phyloP scores from a whole-genome alignment of 192 early-diverging fungal species.

The Geosiphon pyriformis region DNA sequence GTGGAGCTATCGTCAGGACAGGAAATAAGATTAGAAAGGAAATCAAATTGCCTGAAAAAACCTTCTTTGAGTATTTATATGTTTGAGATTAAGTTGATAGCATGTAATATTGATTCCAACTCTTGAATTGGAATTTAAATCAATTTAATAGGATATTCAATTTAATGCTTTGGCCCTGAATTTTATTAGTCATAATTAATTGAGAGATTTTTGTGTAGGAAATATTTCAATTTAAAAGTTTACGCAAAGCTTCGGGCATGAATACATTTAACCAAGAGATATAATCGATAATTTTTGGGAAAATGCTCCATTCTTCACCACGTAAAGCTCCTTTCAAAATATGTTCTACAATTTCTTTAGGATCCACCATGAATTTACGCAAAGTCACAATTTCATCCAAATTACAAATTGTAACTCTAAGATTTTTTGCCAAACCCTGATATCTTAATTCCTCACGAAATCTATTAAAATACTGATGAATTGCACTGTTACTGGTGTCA shows the following conservation, averaged over 20 bases:
- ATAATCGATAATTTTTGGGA: background rate
- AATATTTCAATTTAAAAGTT: background rate
- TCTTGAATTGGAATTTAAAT: background rate
- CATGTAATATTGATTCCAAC: too few species aligned
- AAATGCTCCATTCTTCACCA: background rate
- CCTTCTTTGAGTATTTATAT: slow-evolving; percentile 13
- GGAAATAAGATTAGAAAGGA: background rate
- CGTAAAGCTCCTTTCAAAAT: background rate
- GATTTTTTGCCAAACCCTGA: background rate
- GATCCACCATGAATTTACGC: background rate
- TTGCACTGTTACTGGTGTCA: background rate
- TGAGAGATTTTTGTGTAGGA: background rate
- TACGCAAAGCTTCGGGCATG: background rate
- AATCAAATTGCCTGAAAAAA: background rate
- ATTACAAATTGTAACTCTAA: background rate
- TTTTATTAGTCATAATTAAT: background rate
- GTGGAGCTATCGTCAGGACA: background rate
- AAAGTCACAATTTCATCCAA: background rate
- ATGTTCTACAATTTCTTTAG: background rate
- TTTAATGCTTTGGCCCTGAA: background rate
- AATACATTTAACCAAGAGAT: background rate
- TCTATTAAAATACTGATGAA: background rate
- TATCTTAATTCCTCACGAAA: background rate
- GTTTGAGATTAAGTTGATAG: too few species aligned
- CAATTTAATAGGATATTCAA: background rate